A percentile compares a stretch with the other conserved stretches of the same genome.
Conservation (phyloP, 108 stramenopile species). For the Schizochytrium sp. region DNA sequence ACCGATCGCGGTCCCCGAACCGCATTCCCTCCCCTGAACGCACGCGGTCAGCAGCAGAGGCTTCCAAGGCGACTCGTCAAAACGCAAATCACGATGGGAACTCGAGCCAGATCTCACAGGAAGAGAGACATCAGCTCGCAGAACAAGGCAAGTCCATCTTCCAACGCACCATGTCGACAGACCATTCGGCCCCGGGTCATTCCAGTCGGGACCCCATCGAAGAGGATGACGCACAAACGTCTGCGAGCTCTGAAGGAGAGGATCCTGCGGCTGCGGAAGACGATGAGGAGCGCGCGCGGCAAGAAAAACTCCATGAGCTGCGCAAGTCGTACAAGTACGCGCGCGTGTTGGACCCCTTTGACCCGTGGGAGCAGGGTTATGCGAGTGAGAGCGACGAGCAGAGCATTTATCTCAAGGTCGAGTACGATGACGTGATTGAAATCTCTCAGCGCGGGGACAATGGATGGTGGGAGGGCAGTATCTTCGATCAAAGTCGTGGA, state of each 20-base stretch:
- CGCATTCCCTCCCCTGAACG: neutral
- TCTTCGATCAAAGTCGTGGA: neutral
- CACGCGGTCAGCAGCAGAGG: neutral
- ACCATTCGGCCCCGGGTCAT: neutral
- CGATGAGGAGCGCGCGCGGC: neutral
- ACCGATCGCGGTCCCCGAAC: neutral
- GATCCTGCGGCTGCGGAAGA: neutral
- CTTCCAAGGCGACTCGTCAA: neutral
- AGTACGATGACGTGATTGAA: neutral
- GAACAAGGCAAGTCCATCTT: conserved; percentile 1
- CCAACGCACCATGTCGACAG: neutral
- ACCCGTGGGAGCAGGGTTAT: neutral
- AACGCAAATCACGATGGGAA: neutral
- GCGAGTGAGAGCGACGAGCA: neutral
- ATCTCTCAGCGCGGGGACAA: neutral
- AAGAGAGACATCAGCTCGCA: neutral
- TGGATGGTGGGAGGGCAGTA: conserved; percentile 1
- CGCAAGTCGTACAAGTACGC: conserved; percentile 3
- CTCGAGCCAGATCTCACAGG: neutral
- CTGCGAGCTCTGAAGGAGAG: neutral
- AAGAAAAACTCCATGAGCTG: neutral
- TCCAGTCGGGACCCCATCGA: too few relatives aligned
- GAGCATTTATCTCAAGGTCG: neutral
- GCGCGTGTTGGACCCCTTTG: neutral
- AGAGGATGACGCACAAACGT: too few relatives aligned